These are phyloP conservation scores for Rhizopus delemar DNA, from an alignment of 371 early-diverging fungal species.

Conservation along the genomic window DNA sequence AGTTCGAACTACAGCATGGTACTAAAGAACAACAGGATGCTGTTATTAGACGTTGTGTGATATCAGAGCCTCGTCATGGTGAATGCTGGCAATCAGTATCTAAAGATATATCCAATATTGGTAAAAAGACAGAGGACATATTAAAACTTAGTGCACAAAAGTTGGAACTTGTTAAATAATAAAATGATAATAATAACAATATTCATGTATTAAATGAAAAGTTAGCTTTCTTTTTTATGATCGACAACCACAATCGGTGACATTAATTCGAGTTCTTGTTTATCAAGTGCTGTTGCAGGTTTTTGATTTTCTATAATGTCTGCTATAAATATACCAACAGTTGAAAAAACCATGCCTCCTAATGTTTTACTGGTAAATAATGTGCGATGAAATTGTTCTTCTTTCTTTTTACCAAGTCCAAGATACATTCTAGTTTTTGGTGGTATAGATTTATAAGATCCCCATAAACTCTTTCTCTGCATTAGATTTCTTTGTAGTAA, in stretches of 20 bases:
- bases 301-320: slow-evolving; percentile 44
- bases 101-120: slow-evolving; percentile 75
- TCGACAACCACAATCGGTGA: slow-evolving; percentile 48
- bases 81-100: slow-evolving; percentile 82
- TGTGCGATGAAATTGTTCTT: not conserved
- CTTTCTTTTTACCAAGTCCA: slow-evolving; percentile 40
- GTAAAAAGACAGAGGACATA: slow-evolving; percentile 68
- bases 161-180: slow-evolving; percentile 29
- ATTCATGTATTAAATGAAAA: too few relatives aligned
- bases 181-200: not conserved
- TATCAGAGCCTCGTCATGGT: slow-evolving; percentile 89
- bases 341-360: slow-evolving; percentile 57
- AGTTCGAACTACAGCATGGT: slow-evolving; percentile 86
- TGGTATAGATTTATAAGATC: slow-evolving; percentile 44
- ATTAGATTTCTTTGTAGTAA: slow-evolving; percentile 15
- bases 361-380: not conserved
- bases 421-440: slow-evolving; percentile 44
- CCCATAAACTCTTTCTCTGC: slow-evolving; percentile 56
- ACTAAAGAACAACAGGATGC: slow-evolving; percentile 57
- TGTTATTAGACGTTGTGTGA: slow-evolving; percentile 70
- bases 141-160: slow-evolving; percentile 62
- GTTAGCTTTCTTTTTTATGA: slow-evolving; percentile 22
- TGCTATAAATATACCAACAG: slow-evolving; percentile 42
- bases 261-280: slow-evolving; percentile 34
- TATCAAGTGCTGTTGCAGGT: slow-evolving; percentile 41